phyloP scores from a whole-genome alignment of 352 stramenopile genomes.

The Chloridella minuta region DNA sequence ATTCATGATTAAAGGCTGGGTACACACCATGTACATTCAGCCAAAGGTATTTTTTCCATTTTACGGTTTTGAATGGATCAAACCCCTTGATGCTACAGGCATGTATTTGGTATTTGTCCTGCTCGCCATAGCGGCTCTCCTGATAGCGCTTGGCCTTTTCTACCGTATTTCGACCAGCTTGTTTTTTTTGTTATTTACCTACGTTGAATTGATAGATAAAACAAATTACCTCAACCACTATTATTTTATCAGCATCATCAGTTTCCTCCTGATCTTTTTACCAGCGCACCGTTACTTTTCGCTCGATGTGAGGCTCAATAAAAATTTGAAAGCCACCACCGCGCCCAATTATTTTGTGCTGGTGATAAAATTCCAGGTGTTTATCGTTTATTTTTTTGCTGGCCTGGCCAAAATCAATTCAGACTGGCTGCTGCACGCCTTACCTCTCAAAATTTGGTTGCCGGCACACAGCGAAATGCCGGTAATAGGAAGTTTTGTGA shows the following conservation, averaged over 20 bases:
- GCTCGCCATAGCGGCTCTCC: not conserved
- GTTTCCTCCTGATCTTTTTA: not conserved
- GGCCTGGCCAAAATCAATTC: not conserved
- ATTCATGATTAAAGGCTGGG: not conserved
- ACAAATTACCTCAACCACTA: constrained; percentile 5
- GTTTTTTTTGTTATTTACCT: not conserved
- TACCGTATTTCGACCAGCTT: not conserved
- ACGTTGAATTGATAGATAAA: not conserved
- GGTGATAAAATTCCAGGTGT: not conserved
- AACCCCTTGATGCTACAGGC: not conserved
- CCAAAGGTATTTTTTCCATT: not conserved
- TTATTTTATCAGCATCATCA: not conserved
- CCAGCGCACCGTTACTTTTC: not conserved
- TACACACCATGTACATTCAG: not conserved
- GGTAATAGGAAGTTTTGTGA: not conserved
- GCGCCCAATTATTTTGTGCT: not conserved
- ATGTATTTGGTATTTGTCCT: not conserved
- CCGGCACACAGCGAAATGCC: not conserved
- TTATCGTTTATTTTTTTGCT: not conserved
- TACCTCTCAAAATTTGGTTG: not conserved
- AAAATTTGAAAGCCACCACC: not conserved
- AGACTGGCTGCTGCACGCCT: not conserved
- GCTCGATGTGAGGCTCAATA: not conserved
- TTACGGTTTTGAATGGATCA: not conserved
- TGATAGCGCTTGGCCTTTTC: not conserved